Evolutionary conservation across 2,329 filamentous ascomycete genomes (phyloP).

Genomic region (Albifimbria verrucaria): DNA sequence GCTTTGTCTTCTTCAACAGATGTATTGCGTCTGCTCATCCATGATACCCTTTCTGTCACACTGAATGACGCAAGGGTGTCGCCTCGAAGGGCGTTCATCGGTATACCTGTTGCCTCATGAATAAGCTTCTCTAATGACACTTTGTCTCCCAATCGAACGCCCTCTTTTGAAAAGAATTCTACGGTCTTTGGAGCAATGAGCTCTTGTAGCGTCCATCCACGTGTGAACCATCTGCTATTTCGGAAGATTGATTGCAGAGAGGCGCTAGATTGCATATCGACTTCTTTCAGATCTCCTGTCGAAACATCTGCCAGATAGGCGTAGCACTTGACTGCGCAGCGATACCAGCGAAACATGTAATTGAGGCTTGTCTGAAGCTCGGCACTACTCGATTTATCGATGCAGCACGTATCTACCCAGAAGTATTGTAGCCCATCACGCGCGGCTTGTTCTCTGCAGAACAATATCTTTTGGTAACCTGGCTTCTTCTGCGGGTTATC

Average conservation of each 20-base stretch:
- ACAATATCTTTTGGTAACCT: not conserved
- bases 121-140: not conserved
- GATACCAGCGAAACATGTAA: constrained; percentile 14
- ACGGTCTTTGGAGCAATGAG: not conserved
- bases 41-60: not conserved
- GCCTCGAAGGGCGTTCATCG: not conserved
- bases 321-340: not conserved
- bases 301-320: not conserved
- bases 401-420: constrained; percentile 16
- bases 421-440: constrained; percentile 1
- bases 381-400: constrained; percentile 10
- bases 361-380: constrained; percentile 13
- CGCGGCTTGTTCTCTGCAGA: not conserved
- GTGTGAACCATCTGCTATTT: not conserved
- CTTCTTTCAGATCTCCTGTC: not conserved
- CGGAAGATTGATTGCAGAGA: no score
- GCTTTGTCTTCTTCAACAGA: not conserved
- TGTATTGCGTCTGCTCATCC: not conserved
- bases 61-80: not conserved
- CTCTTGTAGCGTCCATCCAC: not conserved
- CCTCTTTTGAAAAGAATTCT: not conserved
- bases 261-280: not conserved
- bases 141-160: no score
- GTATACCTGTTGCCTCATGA: not conserved
- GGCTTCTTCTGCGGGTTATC: not conserved